phyloP scores from a whole-genome alignment of 2,329 filamentous ascomycete species.

The Bipolaris cookei region DNA sequence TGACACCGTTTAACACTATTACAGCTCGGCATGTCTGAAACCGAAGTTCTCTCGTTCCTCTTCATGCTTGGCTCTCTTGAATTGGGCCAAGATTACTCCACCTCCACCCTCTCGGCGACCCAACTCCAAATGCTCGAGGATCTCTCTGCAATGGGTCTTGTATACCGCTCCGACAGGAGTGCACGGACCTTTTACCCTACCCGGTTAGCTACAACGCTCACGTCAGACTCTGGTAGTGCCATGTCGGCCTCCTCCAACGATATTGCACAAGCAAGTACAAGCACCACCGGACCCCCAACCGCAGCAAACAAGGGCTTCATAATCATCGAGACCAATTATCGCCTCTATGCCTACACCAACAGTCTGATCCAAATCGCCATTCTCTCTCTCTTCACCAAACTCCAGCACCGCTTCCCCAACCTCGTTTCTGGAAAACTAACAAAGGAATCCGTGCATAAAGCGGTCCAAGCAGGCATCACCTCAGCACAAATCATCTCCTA shows the following conservation, averaged over 20 bases:
- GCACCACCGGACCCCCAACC: slow-evolving; percentile 22
- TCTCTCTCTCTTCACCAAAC: slow-evolving; percentile 83
- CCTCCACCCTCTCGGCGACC: slow-evolving; percentile 77
- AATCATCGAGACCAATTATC: slow-evolving; percentile 97
- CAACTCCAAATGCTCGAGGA: slow-evolving; percentile 89
- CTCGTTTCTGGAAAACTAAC: slow-evolving; percentile 92
- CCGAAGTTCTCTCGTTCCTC: slow-evolving; percentile 94
- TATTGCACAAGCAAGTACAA: slow-evolving; percentile 50
- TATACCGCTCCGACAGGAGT: slow-evolving; percentile 66
- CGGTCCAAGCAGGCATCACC: slow-evolving; percentile 89
- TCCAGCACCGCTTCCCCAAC: slow-evolving; percentile 91
- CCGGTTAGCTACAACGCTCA: slow-evolving; percentile 90
- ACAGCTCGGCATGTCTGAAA: slow-evolving; percentile 76
- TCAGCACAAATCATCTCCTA: slow-evolving; percentile 95
- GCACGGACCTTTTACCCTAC: slow-evolving; percentile 79
- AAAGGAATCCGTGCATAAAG: slow-evolving; percentile 83
- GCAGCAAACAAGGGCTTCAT: slow-evolving; percentile 74
- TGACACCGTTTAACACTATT: slow-evolving; percentile 2
- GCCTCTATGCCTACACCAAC: slow-evolving; percentile 94
- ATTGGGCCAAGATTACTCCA: slow-evolving; percentile 89
- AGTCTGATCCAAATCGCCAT: slow-evolving; percentile 95
- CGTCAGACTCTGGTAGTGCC: slow-evolving; percentile 67
- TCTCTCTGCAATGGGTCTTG: slow-evolving; percentile 88
- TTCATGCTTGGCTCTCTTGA: slow-evolving; percentile 95
- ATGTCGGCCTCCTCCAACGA: slow-evolving; percentile 60